These are phyloP conservation scores for Talaromyces sp. DNA, from an alignment of 2,329 filamentous ascomycete genomes.

Conservation along the genomic window DNA sequence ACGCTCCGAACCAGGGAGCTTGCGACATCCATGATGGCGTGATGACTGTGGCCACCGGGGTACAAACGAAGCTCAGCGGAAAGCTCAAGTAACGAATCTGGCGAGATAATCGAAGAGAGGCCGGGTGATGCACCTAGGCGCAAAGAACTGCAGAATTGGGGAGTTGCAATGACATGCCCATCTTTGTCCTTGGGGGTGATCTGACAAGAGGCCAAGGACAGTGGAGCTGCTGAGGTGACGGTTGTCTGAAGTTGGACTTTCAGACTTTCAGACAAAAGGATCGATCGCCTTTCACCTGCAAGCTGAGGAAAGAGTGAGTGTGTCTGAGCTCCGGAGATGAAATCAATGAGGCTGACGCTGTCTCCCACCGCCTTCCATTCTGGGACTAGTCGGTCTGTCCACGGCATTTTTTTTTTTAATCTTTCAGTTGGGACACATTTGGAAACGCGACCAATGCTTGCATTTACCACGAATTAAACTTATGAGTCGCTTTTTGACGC, in stretches of 20 bases:
- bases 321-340: neutral
- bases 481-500: neutral
- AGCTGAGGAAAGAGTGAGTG: neutral
- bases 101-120: neutral
- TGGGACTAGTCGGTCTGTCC: neutral
- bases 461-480: neutral
- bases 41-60: too few relatives aligned
- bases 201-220: slow-evolving; percentile 1
- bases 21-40: slow-evolving; percentile 55
- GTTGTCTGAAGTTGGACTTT: neutral
- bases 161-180: slow-evolving; percentile 10
- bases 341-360: neutral
- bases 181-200: slow-evolving; percentile 8
- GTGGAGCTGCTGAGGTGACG: too few relatives aligned
- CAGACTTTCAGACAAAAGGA: neutral
- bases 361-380: neutral
- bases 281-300: neutral
- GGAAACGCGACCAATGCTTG: neutral
- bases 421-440: too few relatives aligned
- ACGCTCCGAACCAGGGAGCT: slow-evolving; percentile 81
- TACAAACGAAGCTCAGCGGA: neutral
- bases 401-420: too few relatives aligned
- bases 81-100: neutral
- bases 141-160: neutral
- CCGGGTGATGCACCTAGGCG: slow-evolving; percentile 4